A percentile compares a stretch with the other conserved stretches of the same genome.
phyloP scores from a whole-genome alignment of 2,329 filamentous ascomycete genomes.

The Cercospora sojina region DNA sequence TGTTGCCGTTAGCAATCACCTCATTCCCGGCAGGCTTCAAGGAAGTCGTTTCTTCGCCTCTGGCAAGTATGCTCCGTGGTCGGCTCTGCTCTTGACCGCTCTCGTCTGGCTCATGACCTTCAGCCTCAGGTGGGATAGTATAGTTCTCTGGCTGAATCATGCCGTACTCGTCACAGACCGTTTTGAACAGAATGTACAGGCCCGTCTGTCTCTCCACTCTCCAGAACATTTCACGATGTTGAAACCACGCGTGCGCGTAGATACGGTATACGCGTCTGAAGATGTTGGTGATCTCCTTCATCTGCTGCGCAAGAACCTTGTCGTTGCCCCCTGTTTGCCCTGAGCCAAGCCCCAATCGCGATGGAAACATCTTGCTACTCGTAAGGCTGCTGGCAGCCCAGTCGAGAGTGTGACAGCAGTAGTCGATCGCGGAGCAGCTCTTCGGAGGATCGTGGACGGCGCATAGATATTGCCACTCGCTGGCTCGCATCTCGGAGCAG shows the following conservation, averaged over 20 bases:
- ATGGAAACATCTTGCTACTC: constrained; percentile 92
- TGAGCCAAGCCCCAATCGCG: constrained; percentile 64
- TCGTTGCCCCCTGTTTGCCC: constrained; percentile 33
- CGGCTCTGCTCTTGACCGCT: constrained; percentile 16
- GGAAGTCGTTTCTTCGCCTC: constrained; percentile 25
- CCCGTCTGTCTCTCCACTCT: constrained; percentile 87
- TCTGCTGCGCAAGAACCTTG: constrained; percentile 53
- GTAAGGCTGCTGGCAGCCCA: constrained; percentile 96
- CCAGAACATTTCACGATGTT: constrained; percentile 94
- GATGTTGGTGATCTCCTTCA: constrained; percentile 88
- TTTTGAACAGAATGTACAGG: constrained; percentile 95
- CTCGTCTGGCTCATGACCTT: constrained; percentile 65
- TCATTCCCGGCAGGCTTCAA: constrained; percentile 39
- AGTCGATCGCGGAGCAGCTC: constrained; percentile 96
- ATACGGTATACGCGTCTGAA: constrained; percentile 93
- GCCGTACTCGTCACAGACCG: constrained; percentile 87
- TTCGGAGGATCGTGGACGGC: constrained; percentile 96
- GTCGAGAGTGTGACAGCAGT: constrained; percentile 97
- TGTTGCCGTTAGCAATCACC: constrained; percentile 59
- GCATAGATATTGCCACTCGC: constrained; percentile 98
- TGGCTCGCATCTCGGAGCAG: constrained; percentile 97
- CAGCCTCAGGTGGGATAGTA: constrained; percentile 88
- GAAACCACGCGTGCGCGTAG: constrained; percentile 98
- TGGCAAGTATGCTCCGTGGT: constrained; percentile 20
- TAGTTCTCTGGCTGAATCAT: constrained; percentile 92